Percentiles rank a stretch among this genome's conserved stretches.
Evolutionary conservation across 2,329 filamentous ascomycete species (phyloP).

Genomic region (Xylariomycetidae sp.): DNA sequence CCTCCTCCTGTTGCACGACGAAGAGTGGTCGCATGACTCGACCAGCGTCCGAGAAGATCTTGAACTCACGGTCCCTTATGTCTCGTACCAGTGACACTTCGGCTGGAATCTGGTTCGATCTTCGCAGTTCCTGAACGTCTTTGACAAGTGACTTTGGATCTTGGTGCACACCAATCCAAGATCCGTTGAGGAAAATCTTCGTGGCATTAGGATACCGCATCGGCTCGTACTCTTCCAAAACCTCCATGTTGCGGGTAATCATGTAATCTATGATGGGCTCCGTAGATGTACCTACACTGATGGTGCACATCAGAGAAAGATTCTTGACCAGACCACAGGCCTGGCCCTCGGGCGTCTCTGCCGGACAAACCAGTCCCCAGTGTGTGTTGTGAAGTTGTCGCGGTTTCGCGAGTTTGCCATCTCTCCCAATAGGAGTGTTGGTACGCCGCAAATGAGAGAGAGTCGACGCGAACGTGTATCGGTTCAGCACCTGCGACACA

Average conservation of each 20-base stretch:
- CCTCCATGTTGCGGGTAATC: slow-evolving; percentile 92
- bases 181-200: slow-evolving; percentile 96
- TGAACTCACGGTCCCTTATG: slow-evolving; percentile 95
- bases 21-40: slow-evolving; percentile 92
- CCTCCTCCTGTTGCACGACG: slow-evolving; percentile 85
- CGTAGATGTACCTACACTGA: slow-evolving; percentile 89
- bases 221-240: slow-evolving; percentile 91
- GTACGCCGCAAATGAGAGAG: slow-evolving; percentile 94
- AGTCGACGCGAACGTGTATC: slow-evolving; percentile 95
- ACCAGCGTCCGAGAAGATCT: slow-evolving; percentile 95
- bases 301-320: slow-evolving; percentile 94
- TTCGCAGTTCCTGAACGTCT: slow-evolving; percentile 70
- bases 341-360: slow-evolving; percentile 96
- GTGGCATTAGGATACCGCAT: slow-evolving; percentile 84
- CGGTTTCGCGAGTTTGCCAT: slow-evolving; percentile 97
- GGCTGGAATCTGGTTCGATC: slow-evolving; percentile 78
- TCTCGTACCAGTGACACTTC: slow-evolving; percentile 95
- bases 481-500: slow-evolving; percentile 95
- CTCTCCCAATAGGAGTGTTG: slow-evolving; percentile 94
- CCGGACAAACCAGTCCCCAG: slow-evolving; percentile 95
- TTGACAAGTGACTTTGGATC: slow-evolving; percentile 82
- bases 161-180: slow-evolving; percentile 94
- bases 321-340: slow-evolving; percentile 99
- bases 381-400: slow-evolving; percentile 98
- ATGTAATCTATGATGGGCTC: slow-evolving; percentile 93